These are phyloP conservation scores for Trametes elegans DNA, from an alignment of 768 basidiomycete genomes.

Conservation along the genomic window DNA sequence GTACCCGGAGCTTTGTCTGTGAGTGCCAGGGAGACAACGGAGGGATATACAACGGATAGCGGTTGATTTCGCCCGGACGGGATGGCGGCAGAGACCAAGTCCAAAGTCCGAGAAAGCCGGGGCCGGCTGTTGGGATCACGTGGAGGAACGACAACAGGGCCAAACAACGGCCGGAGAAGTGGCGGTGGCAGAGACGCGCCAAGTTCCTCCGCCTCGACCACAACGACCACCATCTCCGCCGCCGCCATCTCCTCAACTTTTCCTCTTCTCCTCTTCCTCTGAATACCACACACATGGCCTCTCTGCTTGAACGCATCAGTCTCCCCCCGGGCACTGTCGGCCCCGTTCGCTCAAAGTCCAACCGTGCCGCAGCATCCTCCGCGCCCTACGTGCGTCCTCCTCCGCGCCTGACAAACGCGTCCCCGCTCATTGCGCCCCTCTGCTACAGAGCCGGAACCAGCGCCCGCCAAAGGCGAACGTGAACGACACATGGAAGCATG, in stretches of 20 bases:
- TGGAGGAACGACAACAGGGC: neutral
- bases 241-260: neutral
- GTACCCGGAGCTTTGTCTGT: too few species aligned
- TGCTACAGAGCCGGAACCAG: conserved; percentile 37
- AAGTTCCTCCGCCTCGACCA: neutral
- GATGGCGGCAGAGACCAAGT: too few species aligned
- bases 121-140: too few species aligned
- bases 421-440: neutral
- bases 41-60: too few species aligned
- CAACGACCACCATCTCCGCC: conserved; percentile 8
- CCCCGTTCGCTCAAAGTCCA: conserved; percentile 22
- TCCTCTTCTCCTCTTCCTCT: neutral
- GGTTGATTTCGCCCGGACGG: too few species aligned
- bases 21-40: too few species aligned
- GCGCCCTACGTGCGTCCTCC: conserved; percentile 25
- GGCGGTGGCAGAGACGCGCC: conserved; percentile 3
- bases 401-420: neutral
- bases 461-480: conserved; percentile 64
- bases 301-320: conserved; percentile 55
- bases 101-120: neutral
- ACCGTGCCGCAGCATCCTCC: conserved; percentile 18
- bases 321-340: conserved; percentile 15
- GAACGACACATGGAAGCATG: conserved; percentile 69
- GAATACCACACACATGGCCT: conserved; percentile 41
- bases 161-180: conserved; percentile 6